Base-by-base conservation (phyloP, 768 basidiomycete genomes). In the Boletus tomentosulus region DNA sequence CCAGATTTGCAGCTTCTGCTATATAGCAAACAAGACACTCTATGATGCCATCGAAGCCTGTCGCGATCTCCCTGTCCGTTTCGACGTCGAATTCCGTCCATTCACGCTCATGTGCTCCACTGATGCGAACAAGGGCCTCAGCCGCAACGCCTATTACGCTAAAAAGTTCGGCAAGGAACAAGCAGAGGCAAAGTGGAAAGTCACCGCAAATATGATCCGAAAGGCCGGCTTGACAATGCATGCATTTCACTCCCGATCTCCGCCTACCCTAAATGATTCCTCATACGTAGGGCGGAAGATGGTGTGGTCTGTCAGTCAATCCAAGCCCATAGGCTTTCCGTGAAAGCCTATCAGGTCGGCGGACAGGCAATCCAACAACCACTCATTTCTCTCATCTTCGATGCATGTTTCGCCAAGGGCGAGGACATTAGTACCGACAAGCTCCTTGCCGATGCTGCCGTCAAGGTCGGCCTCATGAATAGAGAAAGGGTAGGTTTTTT, bases 271-370 rank as follows among this genome's bases (percentile, higher is more conserved):
- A 27, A 33, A 55, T 39, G 25, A 39, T 35, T 22, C 25, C 33
- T 45, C 46, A 2, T 42, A 24, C 28, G 2, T 30, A 79, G 77
- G 51, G 57, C 62, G 7, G 71, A 71, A 50, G 74, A 74, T 30
- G 74, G 76, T 2, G 56, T 62, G 22, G 56, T 80, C 15, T 68
- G 71, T 30, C 73, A 71, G 41, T 76, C 79, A 27, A 73, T 58
- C 19, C 63, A 71, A 15, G 73, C 73, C 3, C 79, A 82, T 56
- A 68, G 80, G 28, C 69, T 81, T 24, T 58, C 79, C 9, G 70
- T 69, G 34, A 73, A 75, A 46, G 77, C 78, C 10, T 76, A 72
- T 52, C 64, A 73, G 53, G 62, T 71, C 24, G 74, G 73, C 42
- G 77, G 78, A 9, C 67, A 73, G 57, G 56, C 60, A 24, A 69